Evolutionary conservation across 169 alveolate genomes (phyloP).

Genomic region (Plasmodium cynomolgi): DNA sequence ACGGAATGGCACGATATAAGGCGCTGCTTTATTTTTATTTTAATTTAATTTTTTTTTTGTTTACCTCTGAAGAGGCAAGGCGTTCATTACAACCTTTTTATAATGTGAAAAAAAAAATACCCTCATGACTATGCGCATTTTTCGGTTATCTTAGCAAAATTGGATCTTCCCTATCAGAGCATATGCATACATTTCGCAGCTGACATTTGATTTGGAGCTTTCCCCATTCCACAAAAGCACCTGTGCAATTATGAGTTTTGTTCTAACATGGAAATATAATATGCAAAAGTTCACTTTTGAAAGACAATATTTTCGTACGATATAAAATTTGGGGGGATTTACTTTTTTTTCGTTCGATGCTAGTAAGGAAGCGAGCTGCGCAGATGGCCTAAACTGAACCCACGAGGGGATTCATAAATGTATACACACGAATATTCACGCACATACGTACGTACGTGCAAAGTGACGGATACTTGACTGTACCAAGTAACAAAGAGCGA

Average conservation of each 20-base stretch:
- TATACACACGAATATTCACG: not conserved
- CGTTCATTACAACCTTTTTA: not conserved
- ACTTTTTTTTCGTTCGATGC: not conserved
- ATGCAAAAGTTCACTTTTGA: not conserved
- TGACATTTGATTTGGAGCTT: not conserved
- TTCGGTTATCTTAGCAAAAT: not conserved
- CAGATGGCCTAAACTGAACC: not conserved
- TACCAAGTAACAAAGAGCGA: not conserved
- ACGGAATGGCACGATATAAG: not conserved
- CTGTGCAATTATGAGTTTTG: constrained; percentile 10
- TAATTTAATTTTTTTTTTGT: constrained; percentile 11
- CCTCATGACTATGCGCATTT: not conserved
- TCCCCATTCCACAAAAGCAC: not conserved
- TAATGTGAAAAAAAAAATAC: not conserved
- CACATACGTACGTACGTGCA: not conserved
- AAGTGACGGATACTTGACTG: not conserved
- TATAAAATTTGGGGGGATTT: not conserved
- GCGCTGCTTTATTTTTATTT: constrained; percentile 7
- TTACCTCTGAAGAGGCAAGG: constrained; percentile 1
- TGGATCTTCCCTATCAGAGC: not conserved
- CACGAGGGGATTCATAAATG: not conserved
- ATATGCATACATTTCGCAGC: not conserved
- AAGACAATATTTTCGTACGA: constrained; percentile 28
- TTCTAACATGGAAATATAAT: not conserved
- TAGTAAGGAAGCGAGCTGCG: not conserved